Percentiles rank a stretch among this genome's conserved stretches.
Evolutionary conservation across 257 asterid genomes (phyloP).

Genomic region (Mitragyna speciosa): DNA sequence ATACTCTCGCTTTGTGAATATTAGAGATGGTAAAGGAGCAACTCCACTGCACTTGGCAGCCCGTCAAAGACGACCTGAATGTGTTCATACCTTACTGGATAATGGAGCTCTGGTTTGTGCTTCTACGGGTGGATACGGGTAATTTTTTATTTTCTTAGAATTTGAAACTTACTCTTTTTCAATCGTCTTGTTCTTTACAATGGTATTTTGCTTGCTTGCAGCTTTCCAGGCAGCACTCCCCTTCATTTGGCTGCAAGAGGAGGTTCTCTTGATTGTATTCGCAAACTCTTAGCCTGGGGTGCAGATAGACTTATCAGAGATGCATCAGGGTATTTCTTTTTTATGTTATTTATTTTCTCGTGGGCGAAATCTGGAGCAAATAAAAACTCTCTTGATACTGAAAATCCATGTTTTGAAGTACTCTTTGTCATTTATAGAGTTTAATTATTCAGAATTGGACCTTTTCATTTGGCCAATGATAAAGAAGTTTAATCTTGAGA

Average conservation of each 20-base stretch:
- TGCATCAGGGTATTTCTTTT: slow-evolving; percentile 63
- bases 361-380: too few species aligned
- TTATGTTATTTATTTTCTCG: too few species aligned
- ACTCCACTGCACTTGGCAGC: slow-evolving; percentile 95
- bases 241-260: slow-evolving; percentile 98
- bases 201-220: slow-evolving; percentile 28
- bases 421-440: neutral
- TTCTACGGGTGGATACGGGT: slow-evolving; percentile 80
- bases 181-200: neutral
- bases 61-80: slow-evolving; percentile 70
- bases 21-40: slow-evolving; percentile 92
- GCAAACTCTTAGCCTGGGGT: slow-evolving; percentile 94
- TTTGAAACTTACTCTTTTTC: neutral
- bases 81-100: slow-evolving; percentile 71
- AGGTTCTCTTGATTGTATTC: slow-evolving; percentile 88
- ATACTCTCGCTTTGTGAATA: slow-evolving; percentile 80
- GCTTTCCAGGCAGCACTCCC: slow-evolving; percentile 89
- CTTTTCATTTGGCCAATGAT: neutral
- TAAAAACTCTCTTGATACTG: too few species aligned
- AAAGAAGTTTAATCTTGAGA: neutral
- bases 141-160: slow-evolving; percentile 9
- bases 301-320: slow-evolving; percentile 87
- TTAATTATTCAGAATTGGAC: neutral
- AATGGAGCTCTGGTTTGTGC: slow-evolving; percentile 89
- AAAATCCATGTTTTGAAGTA: neutral